These are phyloP conservation scores for Sistotremastrum suecicum DNA, from an alignment of 768 basidiomycete species.

Conservation along the genomic window DNA sequence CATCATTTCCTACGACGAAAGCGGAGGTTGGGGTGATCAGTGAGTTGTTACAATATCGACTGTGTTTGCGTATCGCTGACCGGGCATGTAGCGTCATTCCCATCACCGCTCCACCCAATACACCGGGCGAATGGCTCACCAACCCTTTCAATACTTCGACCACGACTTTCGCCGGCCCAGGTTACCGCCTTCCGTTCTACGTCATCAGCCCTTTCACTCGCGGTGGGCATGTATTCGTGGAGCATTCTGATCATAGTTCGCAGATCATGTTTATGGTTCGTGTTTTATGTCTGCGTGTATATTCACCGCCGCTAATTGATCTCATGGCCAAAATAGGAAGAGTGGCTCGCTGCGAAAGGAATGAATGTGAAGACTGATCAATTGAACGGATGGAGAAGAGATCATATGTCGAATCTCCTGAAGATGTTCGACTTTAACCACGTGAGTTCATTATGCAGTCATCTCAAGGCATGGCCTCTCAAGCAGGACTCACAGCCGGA, in stretches of 20 bases:
- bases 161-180: constrained; percentile 5
- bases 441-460: neutral
- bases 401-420: constrained; percentile 8
- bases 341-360: constrained; percentile 7
- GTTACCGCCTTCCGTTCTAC: constrained; percentile 8
- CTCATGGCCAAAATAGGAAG: constrained; percentile 1
- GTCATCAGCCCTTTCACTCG: constrained; percentile 7
- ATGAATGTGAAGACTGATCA: constrained; percentile 2
- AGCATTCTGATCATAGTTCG: constrained; percentile 6
- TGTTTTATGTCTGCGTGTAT: no score
- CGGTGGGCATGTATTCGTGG: constrained; percentile 8
- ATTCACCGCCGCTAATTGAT: neutral
- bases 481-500: neutral
- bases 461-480: neutral
- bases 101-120: constrained; percentile 1
- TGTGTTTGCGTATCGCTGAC: neutral
- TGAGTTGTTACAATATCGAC: neutral
- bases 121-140: constrained; percentile 7
- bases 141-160: constrained; percentile 1
- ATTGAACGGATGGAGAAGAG: constrained; percentile 6
- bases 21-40: constrained; percentile 7
- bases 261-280: constrained; percentile 3
- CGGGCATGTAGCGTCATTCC: constrained; percentile 1
- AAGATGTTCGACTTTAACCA: constrained; percentile 8
- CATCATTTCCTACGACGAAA: constrained; percentile 7